Evolutionary conservation across 2,329 filamentous ascomycete species (phyloP), one percentile per base, ranked within the genome.

Genomic region (Ceratocystis alfenasii): DNA sequence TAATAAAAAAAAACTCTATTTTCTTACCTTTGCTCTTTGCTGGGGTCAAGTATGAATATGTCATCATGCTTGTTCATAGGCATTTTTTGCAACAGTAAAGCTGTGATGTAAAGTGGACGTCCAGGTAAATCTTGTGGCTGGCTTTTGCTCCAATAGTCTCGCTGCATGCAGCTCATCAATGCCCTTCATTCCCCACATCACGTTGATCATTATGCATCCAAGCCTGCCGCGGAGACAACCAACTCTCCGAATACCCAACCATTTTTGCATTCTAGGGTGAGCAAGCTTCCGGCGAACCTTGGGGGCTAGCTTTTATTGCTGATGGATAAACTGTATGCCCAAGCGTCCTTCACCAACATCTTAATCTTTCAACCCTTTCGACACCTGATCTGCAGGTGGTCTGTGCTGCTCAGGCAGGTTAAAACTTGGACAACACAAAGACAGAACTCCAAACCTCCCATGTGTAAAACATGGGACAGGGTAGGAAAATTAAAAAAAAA

Each of bases 321-420:
- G 36, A 22, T 8, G 12, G 59, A 57, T 33, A 33, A 57, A 15
- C 53, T 57, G 53, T 57, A 28, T n/a, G 55, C 28, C 55, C 60
- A 62, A 45, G 60, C 60, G 45, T 22, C 17, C 60, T 15, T 46
- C 60, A 62, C 25, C 17, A 44, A 36, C 55, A 33, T 22, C 53
- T 57, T 57, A 53, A 53, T 53, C 48, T 57, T 57, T 57, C 53
- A 36, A 12, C 36, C 36, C 36, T 5, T 12, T n/a, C 33, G 28
- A 8, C 17, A 2, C 33, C 15, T 33, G 55, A 20, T 59, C 55
- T 36, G 17, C 8, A n/a, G 25, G 28, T 8, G 55, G 55, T 59
- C 55, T 36, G 55, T 59, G 55, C 55, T 36, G 30, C 4, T 33
- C 22, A 28, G 30, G 2, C 12, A 3, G 25, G 2, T 55, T 17